Evolutionary conservation across 2,329 filamentous ascomycete genomes (phyloP).

Genomic region (Akanthomyces muscarius): DNA sequence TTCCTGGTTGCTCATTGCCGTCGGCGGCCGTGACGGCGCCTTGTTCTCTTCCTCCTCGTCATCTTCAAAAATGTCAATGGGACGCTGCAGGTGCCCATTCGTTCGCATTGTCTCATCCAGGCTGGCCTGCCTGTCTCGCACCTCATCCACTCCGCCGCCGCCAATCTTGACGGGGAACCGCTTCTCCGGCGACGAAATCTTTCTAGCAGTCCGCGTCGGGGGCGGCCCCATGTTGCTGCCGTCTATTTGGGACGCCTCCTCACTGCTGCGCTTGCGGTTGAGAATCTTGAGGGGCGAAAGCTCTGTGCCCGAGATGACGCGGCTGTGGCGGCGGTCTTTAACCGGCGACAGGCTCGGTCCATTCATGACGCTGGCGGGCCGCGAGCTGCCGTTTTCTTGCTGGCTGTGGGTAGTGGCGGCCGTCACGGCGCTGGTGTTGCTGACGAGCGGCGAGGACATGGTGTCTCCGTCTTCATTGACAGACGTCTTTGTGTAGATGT

Average conservation of each 20-base stretch:
- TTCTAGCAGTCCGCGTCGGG: constrained; percentile 42
- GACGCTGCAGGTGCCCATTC: constrained; percentile 53
- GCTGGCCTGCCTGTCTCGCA: constrained; percentile 36
- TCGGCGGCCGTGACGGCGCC: constrained; percentile 23
- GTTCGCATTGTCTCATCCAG: constrained; percentile 52
- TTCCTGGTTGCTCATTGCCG: constrained; percentile 30
- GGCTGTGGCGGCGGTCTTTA: constrained; percentile 49
- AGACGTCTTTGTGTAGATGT: constrained; percentile 17
- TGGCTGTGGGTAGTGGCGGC: constrained; percentile 16
- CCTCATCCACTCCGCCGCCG: constrained; percentile 21
- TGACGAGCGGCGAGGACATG: constrained; percentile 42
- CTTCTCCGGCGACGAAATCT: constrained; percentile 46
- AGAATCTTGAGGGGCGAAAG: constrained; percentile 57
- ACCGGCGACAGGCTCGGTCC: constrained; percentile 33
- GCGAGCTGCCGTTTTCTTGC: background rate
- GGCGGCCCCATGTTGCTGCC: constrained; percentile 23
- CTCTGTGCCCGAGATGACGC: constrained; percentile 54
- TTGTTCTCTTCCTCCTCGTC: constrained; percentile 29
- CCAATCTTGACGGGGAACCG: constrained; percentile 59
- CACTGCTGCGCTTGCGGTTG: constrained; percentile 25
- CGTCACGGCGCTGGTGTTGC: constrained; percentile 39
- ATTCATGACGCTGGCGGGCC: background rate
- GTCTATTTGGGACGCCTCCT: constrained; percentile 10
- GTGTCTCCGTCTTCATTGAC: constrained; percentile 2
- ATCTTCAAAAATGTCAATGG: constrained; percentile 62